These are phyloP conservation scores for Silene noctiflora DNA, from an alignment of 179 eudicot species.

Conservation along the genomic window DNA sequence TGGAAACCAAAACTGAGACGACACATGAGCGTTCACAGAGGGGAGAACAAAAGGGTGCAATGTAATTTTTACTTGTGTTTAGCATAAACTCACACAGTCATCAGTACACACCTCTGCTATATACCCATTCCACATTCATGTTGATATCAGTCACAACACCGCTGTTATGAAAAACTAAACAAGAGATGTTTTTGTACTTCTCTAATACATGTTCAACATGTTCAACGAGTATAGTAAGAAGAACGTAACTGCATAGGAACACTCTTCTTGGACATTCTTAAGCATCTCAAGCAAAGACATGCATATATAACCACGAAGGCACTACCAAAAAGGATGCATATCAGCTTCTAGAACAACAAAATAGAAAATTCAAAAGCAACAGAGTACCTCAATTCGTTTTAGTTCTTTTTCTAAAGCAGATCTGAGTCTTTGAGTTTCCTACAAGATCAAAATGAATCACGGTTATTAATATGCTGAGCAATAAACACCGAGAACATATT, in stretches of 20 bases:
- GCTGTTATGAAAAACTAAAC: neutral
- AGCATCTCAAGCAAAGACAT: neutral
- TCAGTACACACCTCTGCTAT: neutral
- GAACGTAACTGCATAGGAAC: neutral
- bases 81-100: neutral
- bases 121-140: neutral
- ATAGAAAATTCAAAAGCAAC: neutral
- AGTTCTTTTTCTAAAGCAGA: constrained; percentile 57
- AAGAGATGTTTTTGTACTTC: neutral
- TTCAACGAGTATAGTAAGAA: neutral
- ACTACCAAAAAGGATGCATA: neutral
- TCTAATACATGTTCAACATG: neutral
- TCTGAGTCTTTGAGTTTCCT: constrained; percentile 72
- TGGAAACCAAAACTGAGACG: neutral
- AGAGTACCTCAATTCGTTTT: constrained; percentile 46
- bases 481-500: neutral
- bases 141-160: neutral
- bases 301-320: neutral
- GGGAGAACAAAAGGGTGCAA: neutral
- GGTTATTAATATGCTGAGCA: constrained; percentile 10
- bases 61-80: neutral
- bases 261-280: neutral
- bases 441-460: constrained; percentile 24
- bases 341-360: neutral
- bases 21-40: neutral